Conservation (phyloP, 2,329 filamentous ascomycete genomes). For the Zymoseptoria passerinii region DNA sequence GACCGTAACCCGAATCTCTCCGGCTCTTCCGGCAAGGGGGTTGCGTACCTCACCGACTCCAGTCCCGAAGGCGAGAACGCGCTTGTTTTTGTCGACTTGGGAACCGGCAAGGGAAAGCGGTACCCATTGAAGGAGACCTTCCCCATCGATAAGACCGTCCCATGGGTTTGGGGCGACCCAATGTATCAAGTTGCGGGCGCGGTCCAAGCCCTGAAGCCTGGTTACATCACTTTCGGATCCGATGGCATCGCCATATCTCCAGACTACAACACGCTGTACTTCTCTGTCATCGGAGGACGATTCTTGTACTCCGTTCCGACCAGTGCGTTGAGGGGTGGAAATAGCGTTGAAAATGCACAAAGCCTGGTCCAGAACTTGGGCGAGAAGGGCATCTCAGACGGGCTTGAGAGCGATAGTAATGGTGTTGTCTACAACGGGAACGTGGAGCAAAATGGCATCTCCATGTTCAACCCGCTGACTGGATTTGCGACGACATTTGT, state of each 20-base stretch:
- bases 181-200: slow-evolving; percentile 28
- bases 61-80: slow-evolving; percentile 39
- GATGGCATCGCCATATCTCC: slow-evolving; percentile 43
- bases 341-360: slow-evolving; percentile 34
- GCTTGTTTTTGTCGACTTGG: slow-evolving; percentile 41
- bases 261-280: slow-evolving; percentile 39
- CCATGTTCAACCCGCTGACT: slow-evolving; percentile 37
- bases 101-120: slow-evolving; percentile 38
- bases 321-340: slow-evolving; percentile 25
- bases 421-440: slow-evolving; percentile 40
- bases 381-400: slow-evolving; percentile 42
- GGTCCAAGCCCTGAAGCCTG: slow-evolving; percentile 24
- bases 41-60: slow-evolving; percentile 46
- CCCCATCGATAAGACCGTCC: slow-evolving; percentile 10
- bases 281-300: slow-evolving; percentile 34
- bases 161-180: slow-evolving; percentile 38
- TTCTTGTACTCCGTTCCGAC: slow-evolving; percentile 39
- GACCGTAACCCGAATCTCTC: slow-evolving; percentile 32
- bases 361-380: slow-evolving; percentile 35
- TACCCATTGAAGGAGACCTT: slow-evolving; percentile 37
- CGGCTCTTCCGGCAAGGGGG: background rate
- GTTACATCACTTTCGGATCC: slow-evolving; percentile 34
- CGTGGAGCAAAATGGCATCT: slow-evolving; percentile 41
- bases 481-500: slow-evolving; percentile 35
- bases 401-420: slow-evolving; percentile 43